A percentile compares a stretch with the other conserved stretches of the same genome.
These are phyloP conservation scores for Sporothrix dimorphospora DNA, from an alignment of 2,329 filamentous ascomycete species.

Conservation along the genomic window DNA sequence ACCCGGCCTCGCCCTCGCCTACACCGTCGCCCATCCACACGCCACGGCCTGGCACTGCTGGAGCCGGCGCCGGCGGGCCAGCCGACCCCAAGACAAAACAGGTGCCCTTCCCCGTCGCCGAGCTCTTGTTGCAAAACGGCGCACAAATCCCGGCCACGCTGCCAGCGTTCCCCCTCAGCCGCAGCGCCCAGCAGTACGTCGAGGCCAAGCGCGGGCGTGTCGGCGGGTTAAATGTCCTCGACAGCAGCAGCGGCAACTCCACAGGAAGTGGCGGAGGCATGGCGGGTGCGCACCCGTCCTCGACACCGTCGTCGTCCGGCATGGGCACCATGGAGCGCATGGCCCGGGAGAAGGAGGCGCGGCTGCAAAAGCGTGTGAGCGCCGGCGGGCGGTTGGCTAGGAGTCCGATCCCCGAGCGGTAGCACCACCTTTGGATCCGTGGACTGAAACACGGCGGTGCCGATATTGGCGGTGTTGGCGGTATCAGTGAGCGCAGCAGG, in stretches of 20 bases:
- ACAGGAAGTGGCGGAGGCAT: conserved; percentile 37
- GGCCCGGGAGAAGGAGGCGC: conserved; percentile 66
- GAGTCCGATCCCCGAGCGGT: conserved; percentile 65
- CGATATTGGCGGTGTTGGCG: background rate
- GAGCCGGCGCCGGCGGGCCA: background rate
- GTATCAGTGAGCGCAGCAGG: background rate
- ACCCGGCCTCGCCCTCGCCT: conserved; percentile 75
- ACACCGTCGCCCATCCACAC: conserved; percentile 39
- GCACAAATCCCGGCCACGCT: conserved; percentile 77
- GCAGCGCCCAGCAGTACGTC: conserved; percentile 79
- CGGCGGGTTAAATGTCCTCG: conserved; percentile 17
- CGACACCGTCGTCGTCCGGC: conserved; percentile 58
- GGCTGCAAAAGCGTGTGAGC: conserved; percentile 77
- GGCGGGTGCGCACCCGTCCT: conserved; percentile 31
- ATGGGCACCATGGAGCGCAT: conserved; percentile 50
- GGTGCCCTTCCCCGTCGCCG: conserved; percentile 83
- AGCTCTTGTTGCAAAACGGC: conserved; percentile 90
- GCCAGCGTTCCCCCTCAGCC: conserved; percentile 81
- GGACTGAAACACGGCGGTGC: conserved; percentile 18
- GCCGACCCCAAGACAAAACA: conserved; percentile 52
- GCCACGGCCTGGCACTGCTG: background rate
- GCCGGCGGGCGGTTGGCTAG: conserved; percentile 73
- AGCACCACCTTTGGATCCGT: conserved; percentile 41
- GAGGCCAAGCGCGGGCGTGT: conserved; percentile 70
- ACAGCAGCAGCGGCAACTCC: background rate